Base-by-base conservation (phyloP, 2,329 filamentous ascomycete species). In the Fusarium succisae region DNA sequence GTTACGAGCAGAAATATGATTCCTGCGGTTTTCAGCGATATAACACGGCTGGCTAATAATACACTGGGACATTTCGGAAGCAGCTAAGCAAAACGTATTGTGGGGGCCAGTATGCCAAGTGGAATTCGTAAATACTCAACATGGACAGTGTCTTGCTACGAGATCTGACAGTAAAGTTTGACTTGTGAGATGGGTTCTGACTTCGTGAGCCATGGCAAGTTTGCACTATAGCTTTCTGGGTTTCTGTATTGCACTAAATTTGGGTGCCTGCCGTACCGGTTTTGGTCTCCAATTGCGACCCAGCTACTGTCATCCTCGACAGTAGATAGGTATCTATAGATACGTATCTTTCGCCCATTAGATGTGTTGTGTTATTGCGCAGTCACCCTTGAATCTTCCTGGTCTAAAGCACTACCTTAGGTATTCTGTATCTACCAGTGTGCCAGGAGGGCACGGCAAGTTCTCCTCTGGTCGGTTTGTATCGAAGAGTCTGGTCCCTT, bases 131-230 rank as follows among this genome's bases (percentile, higher is more conserved):
- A 24, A 24, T 55, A 39, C 30, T 55, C 32, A 47, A 62, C 30
- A 35, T 11, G 30, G 44, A 63, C 51, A 35, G 69, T 45, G 44
- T 55, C 45, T 41, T 35, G 32, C 61, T 53, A 67, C 67, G 56
- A 62, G 69, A 57, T 18, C 63, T 44, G 41, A 35, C 63, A 32
- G 54, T 53, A 18, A 24, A 24, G 48, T 53, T 35, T 53, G 43
- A 39, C 50, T 32, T 57, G 39, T 44, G 51, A 20, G 54, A 58
- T 43, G 41, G 39, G 54, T 51, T 44, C 30, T 58, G 37, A 28
- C 30, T 51, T 24, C 28, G 30, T 35, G 45, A 35, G 47, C 53
- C 45, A 55, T 45, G 55, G 37, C 48, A 64, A 32, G 30, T 24
- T 43, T 70, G 28, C 35, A 32, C 15, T 15, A 35, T 37, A n/a